Evolutionary conservation across 2,329 filamentous ascomycete genomes (phyloP), one percentile per base, ranked within the genome.

Genomic region (Pestalotiopsis sp.): DNA sequence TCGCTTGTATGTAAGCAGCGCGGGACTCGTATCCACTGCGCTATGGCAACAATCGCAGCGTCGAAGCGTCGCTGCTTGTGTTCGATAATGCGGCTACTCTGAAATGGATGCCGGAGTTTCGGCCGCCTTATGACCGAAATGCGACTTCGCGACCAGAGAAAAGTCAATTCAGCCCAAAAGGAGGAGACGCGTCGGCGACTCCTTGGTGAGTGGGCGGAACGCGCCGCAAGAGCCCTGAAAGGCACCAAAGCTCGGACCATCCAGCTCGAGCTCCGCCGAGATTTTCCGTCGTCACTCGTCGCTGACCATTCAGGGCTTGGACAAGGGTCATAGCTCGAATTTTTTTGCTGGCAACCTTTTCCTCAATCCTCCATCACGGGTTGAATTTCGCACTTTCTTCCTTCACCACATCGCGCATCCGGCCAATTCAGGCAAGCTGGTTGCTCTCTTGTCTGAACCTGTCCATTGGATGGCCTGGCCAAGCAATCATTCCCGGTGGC

Each of bases 381-480:
- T 38, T n/a, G 39, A 65, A 36, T 25, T 52, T 65, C 27, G 12
- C n/a, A 38, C 62, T 25, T 31, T 27, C 45, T 23, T 23, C 52
- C 39, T 52, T 52, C 38, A 20, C 39, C 17, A 45, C 63, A 25
- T 13, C 63, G 38, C 52, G 63, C 63, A 49, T 17, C 61, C n/a
- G 61, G 61, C 61, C 41, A 36, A 31, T n/a, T 62, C 36, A 59
- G 59, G 41, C 41, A 39, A 66, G 39, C 14, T 66, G 63, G 23
- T 66, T 36, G 49, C 25, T 66, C 17, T 58, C 17, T n/a, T 41
- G 49, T n/a, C 12, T 49, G n/a, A 23, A 25, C 12, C 45, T 58
- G 25, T 49, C n/a, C n/a, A 41, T 69, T 71, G 70, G 66, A 71
- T 74, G 72, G 72, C 71, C 71, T 70, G 68, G 67, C 68, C 70